Evolutionary conservation across 2,329 filamentous ascomycete species (phyloP).

Genomic region (Pyrenochaeta sp.): DNA sequence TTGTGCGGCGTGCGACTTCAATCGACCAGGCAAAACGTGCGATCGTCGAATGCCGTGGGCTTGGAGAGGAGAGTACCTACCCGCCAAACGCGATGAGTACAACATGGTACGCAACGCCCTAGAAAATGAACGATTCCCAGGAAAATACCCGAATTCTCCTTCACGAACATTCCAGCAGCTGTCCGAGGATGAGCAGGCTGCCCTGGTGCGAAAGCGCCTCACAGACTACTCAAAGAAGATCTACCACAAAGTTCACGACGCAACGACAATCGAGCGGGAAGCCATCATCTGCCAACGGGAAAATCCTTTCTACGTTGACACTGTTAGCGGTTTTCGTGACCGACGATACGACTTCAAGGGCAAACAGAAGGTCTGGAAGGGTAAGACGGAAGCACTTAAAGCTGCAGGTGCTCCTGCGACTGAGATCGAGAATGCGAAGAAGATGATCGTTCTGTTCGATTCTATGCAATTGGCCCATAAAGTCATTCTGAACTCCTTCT

Average conservation of each 20-base stretch:
- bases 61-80: conserved; percentile 97
- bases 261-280: conserved; percentile 88
- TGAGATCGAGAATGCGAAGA: conserved; percentile 94
- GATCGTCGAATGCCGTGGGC: conserved; percentile 95
- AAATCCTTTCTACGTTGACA: conserved; percentile 98
- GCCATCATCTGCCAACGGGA: conserved; percentile 98
- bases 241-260: conserved; percentile 98
- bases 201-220: conserved; percentile 81
- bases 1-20: conserved; percentile 98
- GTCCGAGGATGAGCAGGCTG: conserved; percentile 80
- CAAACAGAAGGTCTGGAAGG: conserved; percentile 97
- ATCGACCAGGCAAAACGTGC: conserved; percentile 94
- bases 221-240: conserved; percentile 97
- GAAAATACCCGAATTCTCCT: conserved; percentile 74
- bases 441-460: conserved; percentile 97
- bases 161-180: conserved; percentile 81
- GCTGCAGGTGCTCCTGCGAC: conserved; percentile 75
- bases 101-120: conserved; percentile 96
- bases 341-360: conserved; percentile 98
- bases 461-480: conserved; percentile 97
- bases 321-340: conserved; percentile 94
- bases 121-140: conserved; percentile 91
- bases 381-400: conserved; percentile 88
- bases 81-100: conserved; percentile 96
- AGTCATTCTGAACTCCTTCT: conserved; percentile 98